A percentile compares a stretch with the other conserved stretches of the same genome.
Evolutionary conservation across 768 basidiomycete species (phyloP).

Genomic region (Cytidiella melzeri): DNA sequence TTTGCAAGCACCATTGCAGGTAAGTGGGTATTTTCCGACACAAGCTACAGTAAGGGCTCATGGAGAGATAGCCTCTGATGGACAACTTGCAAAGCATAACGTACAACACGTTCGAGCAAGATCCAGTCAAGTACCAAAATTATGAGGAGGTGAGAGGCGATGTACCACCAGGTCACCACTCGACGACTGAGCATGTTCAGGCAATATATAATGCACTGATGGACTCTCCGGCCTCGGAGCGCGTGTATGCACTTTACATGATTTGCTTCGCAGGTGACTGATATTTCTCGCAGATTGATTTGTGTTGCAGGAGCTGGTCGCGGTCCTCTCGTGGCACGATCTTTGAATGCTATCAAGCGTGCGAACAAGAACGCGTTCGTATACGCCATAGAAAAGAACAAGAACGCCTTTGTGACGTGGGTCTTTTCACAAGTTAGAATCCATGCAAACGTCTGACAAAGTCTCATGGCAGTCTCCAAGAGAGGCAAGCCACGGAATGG

Average conservation of each 20-base stretch:
- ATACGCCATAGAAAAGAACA: conserved; percentile 95
- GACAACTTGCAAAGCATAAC: conserved; percentile 94
- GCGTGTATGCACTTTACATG: conserved; percentile 46
- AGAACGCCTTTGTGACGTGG: conserved; percentile 91
- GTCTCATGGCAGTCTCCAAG: conserved; percentile 59
- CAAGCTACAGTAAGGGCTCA: too few relatives aligned
- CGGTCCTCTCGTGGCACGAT: conserved; percentile 86
- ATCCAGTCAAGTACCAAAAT: conserved; percentile 92
- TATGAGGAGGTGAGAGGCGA: conserved; percentile 77
- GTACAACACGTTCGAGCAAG: conserved; percentile 96
- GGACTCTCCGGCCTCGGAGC: conserved; percentile 52
- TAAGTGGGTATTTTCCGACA: too few relatives aligned
- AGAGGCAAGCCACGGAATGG: conserved; percentile 80
- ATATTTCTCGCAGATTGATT: conserved; percentile 50
- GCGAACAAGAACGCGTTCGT: conserved; percentile 57
- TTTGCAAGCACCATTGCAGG: conserved; percentile 91
- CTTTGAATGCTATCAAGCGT: conserved; percentile 69
- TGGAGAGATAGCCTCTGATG: conserved; percentile 72
- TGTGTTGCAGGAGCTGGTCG: conserved; percentile 94
- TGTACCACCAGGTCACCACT: not conserved
- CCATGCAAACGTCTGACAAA: not conserved
- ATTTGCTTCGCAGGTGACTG: not conserved
- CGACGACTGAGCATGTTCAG: conserved; percentile 27
- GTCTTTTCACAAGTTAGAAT: conserved; percentile 25
- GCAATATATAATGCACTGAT: conserved; percentile 76